Conservation (phyloP, 768 basidiomycete species). For the Gyrodon lividus region DNA sequence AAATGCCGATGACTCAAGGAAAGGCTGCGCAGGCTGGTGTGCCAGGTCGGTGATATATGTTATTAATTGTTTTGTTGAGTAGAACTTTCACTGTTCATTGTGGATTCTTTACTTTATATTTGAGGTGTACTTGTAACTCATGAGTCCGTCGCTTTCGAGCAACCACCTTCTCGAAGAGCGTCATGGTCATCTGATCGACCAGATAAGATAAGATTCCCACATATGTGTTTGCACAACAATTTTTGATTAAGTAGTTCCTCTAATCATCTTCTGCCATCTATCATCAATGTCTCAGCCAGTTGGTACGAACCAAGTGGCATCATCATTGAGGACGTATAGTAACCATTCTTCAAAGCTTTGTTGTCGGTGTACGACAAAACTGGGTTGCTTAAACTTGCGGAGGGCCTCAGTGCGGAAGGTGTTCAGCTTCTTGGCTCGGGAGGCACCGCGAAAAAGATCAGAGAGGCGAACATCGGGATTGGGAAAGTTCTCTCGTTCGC, state of each 20-base stretch:
- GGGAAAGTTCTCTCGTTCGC: slow-evolving; percentile 59
- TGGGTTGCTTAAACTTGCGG: slow-evolving; percentile 83
- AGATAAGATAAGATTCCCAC: slow-evolving; percentile 15
- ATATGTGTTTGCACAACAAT: slow-evolving; percentile 10
- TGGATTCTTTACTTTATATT: slow-evolving; percentile 3
- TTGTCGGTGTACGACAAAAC: slow-evolving; percentile 97
- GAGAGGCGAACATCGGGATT: slow-evolving; percentile 88
- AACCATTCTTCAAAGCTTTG: slow-evolving; percentile 53
- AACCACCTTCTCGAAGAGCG: no score
- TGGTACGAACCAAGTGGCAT: slow-evolving; percentile 17
- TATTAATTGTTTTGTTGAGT: slow-evolving; percentile 4
- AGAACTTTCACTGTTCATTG: not conserved
- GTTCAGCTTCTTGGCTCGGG: slow-evolving; percentile 92
- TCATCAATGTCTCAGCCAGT: slow-evolving; percentile 27
- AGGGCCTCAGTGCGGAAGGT: slow-evolving; percentile 76
- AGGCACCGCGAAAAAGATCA: slow-evolving; percentile 96
- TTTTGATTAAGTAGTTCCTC: not conserved
- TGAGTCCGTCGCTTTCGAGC: no score
- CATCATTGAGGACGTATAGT: not conserved
- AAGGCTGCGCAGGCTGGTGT: slow-evolving; percentile 34
- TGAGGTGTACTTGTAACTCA: not conserved
- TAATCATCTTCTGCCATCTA: slow-evolving; percentile 3
- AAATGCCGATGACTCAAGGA: slow-evolving; percentile 30
- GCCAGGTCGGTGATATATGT: slow-evolving; percentile 32
- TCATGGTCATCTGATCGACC: slow-evolving; percentile 11